A percentile compares a stretch with the other conserved stretches of the same genome.
These are phyloP conservation scores for Pinus tabuliformis DNA, from an alignment of 75 land plant species.

Conservation along the genomic window DNA sequence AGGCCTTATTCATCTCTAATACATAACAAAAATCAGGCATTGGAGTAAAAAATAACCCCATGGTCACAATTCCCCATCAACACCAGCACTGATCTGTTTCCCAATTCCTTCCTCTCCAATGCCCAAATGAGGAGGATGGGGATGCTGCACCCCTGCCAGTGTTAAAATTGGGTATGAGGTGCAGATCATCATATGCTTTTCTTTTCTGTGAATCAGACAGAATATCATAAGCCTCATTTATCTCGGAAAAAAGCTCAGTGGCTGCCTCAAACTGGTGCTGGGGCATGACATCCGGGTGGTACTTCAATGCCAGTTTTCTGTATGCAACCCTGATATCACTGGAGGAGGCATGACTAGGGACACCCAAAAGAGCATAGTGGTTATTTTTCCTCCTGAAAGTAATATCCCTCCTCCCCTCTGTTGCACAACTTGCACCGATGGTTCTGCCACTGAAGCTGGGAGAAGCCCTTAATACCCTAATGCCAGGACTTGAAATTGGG, in stretches of 20 bases:
- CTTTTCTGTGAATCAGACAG: conserved; percentile 17
- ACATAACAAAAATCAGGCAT: too few species aligned
- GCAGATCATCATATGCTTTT: conserved; percentile 4
- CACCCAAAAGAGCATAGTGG: conserved; percentile 2
- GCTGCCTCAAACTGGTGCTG: conserved; percentile 9
- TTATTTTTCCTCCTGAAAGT: neutral
- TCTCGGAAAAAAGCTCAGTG: conserved; percentile 11
- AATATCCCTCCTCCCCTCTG: too few species aligned
- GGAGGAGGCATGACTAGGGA: conserved; percentile 1
- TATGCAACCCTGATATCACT: conserved; percentile 10
- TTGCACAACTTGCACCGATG: too few species aligned
- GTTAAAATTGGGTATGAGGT: neutral
- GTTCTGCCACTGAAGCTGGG: too few species aligned
- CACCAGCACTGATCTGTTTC: too few species aligned
- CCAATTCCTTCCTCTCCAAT: too few species aligned
- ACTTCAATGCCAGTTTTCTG: conserved; percentile 12
- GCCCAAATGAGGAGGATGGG: too few species aligned
- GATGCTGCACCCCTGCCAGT: neutral
- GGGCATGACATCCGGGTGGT: conserved; percentile 11
- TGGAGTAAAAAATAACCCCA: too few species aligned
- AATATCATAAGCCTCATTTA: conserved; percentile 11
- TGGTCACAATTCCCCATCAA: too few species aligned
- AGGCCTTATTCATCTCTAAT: too few species aligned
- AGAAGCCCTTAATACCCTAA: too few species aligned
- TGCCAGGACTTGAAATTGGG: too few species aligned